Evolutionary conservation across 257 asterid genomes (phyloP).

Genomic region (Primulina eburnea): DNA sequence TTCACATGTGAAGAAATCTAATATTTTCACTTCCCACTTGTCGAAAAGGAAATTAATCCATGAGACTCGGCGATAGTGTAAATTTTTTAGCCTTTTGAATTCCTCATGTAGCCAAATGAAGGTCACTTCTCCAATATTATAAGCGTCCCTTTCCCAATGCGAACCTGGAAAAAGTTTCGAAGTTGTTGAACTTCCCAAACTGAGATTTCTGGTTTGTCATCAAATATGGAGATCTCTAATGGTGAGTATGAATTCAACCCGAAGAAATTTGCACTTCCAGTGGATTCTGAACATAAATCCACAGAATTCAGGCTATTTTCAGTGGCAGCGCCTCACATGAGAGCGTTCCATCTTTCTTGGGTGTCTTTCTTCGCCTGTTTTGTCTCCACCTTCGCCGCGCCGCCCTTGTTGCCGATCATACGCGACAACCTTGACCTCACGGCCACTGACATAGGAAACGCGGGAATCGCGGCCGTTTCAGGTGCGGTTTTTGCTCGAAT

Average conservation of each 20-base stretch:
- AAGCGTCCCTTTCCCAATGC: background rate
- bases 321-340: constrained; percentile 71
- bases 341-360: constrained; percentile 86
- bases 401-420: constrained; percentile 77
- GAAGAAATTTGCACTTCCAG: constrained; percentile 49
- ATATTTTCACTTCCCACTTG: background rate
- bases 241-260: constrained; percentile 21
- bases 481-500: constrained; percentile 83
- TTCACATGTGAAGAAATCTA: background rate
- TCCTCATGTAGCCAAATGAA: constrained; percentile 15
- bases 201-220: constrained; percentile 14
- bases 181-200: background rate
- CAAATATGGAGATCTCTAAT: constrained; percentile 40
- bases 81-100: constrained; percentile 12
- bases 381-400: constrained; percentile 85
- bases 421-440: constrained; percentile 79
- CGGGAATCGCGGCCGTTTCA: constrained; percentile 82
- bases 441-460: constrained; percentile 81
- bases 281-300: constrained; percentile 78
- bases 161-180: background rate
- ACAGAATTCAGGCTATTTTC: constrained; percentile 55
- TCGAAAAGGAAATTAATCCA: constrained; percentile 14
- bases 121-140: constrained; percentile 21
- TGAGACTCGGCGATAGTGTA: constrained; percentile 49
- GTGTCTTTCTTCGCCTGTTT: constrained; percentile 81